A percentile compares a stretch with the other conserved stretches of the same genome.
These are phyloP conservation scores for Phytophthora cajani DNA, from an alignment of 352 stramenopile species.

Conservation along the genomic window DNA sequence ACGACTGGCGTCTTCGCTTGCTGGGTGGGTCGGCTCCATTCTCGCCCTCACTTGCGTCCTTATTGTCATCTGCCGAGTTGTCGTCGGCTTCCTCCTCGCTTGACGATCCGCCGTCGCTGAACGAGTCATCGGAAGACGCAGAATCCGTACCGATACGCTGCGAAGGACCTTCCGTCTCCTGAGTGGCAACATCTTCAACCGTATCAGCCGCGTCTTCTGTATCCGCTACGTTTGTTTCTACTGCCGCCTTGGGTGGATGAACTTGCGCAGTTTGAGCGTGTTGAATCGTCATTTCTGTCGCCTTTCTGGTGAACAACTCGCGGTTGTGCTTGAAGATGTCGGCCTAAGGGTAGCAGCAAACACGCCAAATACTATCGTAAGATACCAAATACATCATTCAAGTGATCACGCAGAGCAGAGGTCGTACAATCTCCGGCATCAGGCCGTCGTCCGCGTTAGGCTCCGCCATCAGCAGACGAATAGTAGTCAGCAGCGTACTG, in stretches of 20 bases:
- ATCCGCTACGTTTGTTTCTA: slow-evolving; percentile 1
- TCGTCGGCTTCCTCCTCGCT: slow-evolving; percentile 46
- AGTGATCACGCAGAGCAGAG: not conserved
- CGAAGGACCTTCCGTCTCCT: slow-evolving; percentile 28
- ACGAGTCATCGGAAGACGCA: slow-evolving; percentile 44
- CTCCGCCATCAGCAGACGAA: slow-evolving; percentile 91
- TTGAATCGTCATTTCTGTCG: slow-evolving; percentile 62
- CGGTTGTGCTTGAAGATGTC: slow-evolving; percentile 83
- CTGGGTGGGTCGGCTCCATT: slow-evolving; percentile 10
- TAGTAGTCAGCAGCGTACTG: slow-evolving; percentile 89
- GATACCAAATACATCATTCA: not conserved
- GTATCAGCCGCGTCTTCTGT: not conserved
- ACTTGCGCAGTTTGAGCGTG: slow-evolving; percentile 43
- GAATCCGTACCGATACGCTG: slow-evolving; percentile 16
- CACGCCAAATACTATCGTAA: not conserved
- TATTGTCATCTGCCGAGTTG: not conserved
- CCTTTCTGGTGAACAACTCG: slow-evolving; percentile 73
- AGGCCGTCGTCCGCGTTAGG: slow-evolving; percentile 92
- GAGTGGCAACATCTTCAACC: slow-evolving; percentile 16
- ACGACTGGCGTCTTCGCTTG: slow-evolving; percentile 41
- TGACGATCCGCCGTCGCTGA: slow-evolving; percentile 50
- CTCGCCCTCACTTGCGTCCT: slow-evolving; percentile 10
- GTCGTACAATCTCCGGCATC: slow-evolving; percentile 87
- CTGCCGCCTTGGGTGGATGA: slow-evolving; percentile 7
- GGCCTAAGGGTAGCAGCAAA: slow-evolving; percentile 42